A percentile compares a stretch with the other conserved stretches of the same genome.
Evolutionary conservation across 768 basidiomycete species (phyloP).

Genomic region (Trametes villosa): DNA sequence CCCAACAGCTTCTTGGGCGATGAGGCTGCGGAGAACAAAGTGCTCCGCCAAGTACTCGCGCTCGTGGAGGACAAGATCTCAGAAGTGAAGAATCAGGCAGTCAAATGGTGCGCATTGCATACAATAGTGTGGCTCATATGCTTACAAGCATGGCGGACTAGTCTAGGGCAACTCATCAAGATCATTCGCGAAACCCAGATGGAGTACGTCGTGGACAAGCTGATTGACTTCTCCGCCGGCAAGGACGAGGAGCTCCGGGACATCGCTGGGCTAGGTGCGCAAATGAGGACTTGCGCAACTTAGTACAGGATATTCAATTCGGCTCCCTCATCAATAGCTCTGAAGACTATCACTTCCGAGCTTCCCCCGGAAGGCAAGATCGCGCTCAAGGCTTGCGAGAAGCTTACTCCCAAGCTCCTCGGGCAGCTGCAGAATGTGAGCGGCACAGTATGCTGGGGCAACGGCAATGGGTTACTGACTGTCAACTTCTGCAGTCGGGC

Average conservation of each 20-base stretch:
- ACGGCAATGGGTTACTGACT: neutral
- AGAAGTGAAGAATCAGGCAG: constrained; percentile 97
- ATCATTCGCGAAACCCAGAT: constrained; percentile 82
- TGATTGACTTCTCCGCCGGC: constrained; percentile 83
- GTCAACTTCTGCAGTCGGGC: constrained; percentile 46
- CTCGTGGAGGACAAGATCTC: constrained; percentile 95
- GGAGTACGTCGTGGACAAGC: constrained; percentile 85
- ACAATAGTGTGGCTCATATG: neutral
- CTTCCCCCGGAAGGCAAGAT: constrained; percentile 83
- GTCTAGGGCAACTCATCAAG: constrained; percentile 89
- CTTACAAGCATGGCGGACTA: constrained; percentile 34
- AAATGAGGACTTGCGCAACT: too few relatives aligned
- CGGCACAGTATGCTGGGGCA: neutral
- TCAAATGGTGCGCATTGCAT: constrained; percentile 73
- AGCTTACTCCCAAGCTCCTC: constrained; percentile 83
- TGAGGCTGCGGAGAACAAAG: constrained; percentile 82
- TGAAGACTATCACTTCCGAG: constrained; percentile 95
- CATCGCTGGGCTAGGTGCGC: constrained; percentile 87
- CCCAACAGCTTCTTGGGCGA: constrained; percentile 78
- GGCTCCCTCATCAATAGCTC: constrained; percentile 50
- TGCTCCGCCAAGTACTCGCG: constrained; percentile 80
- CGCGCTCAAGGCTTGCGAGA: constrained; percentile 77
- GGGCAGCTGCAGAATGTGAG: constrained; percentile 76
- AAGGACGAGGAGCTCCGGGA: constrained; percentile 94
- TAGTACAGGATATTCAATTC: too few relatives aligned